These are phyloP conservation scores for Rosa rugosa DNA, from an alignment of 306 rosid species.

Conservation along the genomic window DNA sequence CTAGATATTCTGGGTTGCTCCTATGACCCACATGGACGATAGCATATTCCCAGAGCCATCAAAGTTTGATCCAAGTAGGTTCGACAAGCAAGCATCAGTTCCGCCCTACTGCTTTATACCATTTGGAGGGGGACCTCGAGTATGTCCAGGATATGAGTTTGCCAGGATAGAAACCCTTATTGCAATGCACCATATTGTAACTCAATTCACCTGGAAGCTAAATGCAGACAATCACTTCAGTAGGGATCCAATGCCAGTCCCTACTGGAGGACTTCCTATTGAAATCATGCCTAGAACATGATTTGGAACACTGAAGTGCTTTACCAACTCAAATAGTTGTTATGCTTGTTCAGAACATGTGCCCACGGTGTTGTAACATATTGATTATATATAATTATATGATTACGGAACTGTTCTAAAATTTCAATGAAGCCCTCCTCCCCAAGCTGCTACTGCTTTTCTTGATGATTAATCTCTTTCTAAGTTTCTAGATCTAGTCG, in stretches of 20 bases:
- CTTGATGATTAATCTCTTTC: too few species aligned
- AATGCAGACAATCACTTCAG: conserved; percentile 49
- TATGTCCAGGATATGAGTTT: conserved; percentile 73
- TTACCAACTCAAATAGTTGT: neutral
- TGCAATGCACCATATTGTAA: conserved; percentile 64
- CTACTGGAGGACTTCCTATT: conserved; percentile 56
- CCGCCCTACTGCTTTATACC: conserved; percentile 64
- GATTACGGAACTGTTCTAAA: too few species aligned
- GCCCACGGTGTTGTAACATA: neutral
- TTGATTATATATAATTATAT: too few species aligned
- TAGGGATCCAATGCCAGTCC: conserved; percentile 62
- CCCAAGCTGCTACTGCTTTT: too few species aligned
- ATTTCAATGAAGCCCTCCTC: too few species aligned
- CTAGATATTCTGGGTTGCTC: conserved; percentile 68
- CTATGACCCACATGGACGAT: conserved; percentile 70
- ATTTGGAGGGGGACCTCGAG: conserved; percentile 71
- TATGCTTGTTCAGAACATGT: neutral
- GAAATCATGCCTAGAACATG: conserved; percentile 45
- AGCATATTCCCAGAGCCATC: conserved; percentile 57
- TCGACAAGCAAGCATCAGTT: conserved; percentile 50
- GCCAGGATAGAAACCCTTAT: conserved; percentile 62
- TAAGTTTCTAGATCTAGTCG: too few species aligned
- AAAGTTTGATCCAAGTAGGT: conserved; percentile 72
- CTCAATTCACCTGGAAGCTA: conserved; percentile 66
- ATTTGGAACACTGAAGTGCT: neutral